Evolutionary conservation across 2,329 filamentous ascomycete genomes (phyloP).

Genomic region (Scortechinia acanthostroma): DNA sequence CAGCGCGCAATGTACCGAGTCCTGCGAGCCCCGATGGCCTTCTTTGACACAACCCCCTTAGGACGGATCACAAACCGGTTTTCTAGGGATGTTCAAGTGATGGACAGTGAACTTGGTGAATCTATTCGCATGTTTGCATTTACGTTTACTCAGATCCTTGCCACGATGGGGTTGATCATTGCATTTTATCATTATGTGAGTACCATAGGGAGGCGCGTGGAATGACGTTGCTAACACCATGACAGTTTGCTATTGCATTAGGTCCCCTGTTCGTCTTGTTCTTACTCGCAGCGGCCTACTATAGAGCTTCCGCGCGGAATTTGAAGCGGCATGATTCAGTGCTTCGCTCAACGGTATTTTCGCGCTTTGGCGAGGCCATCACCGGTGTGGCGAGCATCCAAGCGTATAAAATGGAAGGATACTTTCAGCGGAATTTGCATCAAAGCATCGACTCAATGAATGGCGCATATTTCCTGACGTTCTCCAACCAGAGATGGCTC

Average conservation of each 20-base stretch:
- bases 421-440: constrained; percentile 67
- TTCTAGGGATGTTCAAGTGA: constrained; percentile 64
- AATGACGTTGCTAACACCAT: not conserved
- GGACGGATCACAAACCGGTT: constrained; percentile 66
- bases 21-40: constrained; percentile 31
- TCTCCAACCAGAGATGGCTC: constrained; percentile 91
- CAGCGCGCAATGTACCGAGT: constrained; percentile 31
- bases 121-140: constrained; percentile 60
- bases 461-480: constrained; percentile 87
- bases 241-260: constrained; percentile 50
- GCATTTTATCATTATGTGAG: constrained; percentile 51
- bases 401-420: constrained; percentile 75
- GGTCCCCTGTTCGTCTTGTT: constrained; percentile 70
- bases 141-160: constrained; percentile 51
- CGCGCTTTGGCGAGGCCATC: constrained; percentile 84
- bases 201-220: not conserved
- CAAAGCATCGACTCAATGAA: constrained; percentile 84
- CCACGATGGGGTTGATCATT: constrained; percentile 57
- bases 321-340: constrained; percentile 91
- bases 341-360: constrained; percentile 79
- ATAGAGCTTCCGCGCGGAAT: constrained; percentile 83
- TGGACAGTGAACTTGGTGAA: constrained; percentile 62
- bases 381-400: constrained; percentile 78
- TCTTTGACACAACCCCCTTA: constrained; percentile 66
- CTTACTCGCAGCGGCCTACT: constrained; percentile 77